Evolutionary conservation across 1,139 yeast genomes (phyloP), one percentile per base, ranked within the genome.

Genomic region (Yamadazyma membranifaciens): DNA sequence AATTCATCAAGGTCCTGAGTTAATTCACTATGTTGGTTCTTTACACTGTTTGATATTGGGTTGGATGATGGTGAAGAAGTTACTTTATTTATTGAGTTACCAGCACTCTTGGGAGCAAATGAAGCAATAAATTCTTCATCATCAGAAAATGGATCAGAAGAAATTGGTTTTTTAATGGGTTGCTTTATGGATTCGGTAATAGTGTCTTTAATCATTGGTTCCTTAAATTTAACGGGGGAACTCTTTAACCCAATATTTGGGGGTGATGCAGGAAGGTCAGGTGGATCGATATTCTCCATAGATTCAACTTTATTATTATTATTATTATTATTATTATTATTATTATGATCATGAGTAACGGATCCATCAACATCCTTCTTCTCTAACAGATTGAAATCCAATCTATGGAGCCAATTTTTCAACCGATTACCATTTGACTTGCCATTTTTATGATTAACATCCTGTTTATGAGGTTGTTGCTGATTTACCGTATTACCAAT

Each of bases 71-170:
- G 34, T 9, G 37, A 35, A 13, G 37, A 35, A 3, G 37, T 4
- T 10, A 27, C 11, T 29, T 35, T 35, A 24, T 34, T 34, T 12
- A 22, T 12, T 14, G 17, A 6, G 28, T 33, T 24, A 11, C 20
- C 17, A 34, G 31, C 31, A 24, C n/a, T 6, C n/a, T 26, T 14
- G 3, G 39, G 39, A 6, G 27, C 22, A 22, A 54, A 38, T 1
- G 52, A 49, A 3, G 55, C 52, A 9, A 57, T 36, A 17, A 57
- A 38, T 15, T 56, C 63, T 9, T 58, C 61, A 37, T 68, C 72
- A 43, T 65, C 71, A 15, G 69, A 63, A 42, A 65, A 65, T 1
- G 67, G 65, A 44, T 65, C 68, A 5, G 56, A 61, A 12, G 37
- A 37, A 6, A n/a, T 15, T 20, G 32, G 22, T 12, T 34, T 26